Evolutionary conservation across 106 monocot species (phyloP), one percentile per base, ranked within the genome.

Genomic region (Chionographis japonica): DNA sequence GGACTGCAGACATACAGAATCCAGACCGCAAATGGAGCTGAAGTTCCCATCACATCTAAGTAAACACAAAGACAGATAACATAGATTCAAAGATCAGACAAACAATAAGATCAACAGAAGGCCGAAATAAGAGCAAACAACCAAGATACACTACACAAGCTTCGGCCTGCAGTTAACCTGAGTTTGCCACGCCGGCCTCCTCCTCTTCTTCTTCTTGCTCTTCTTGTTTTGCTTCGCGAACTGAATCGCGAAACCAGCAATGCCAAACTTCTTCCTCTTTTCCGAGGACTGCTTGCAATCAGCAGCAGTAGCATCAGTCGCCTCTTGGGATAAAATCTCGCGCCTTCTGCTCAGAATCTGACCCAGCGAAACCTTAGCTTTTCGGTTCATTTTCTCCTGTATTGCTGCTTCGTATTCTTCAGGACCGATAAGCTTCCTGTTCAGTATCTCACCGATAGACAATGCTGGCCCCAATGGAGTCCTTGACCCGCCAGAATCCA

Each of bases 401-500:
- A 38, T 52, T 42, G 4, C 55, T 36, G 17, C 56, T 50, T 74
- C 60, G 8, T 68, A 52, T 12, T 80, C 76, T 51, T 77, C 74
- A 11, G 74, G 63, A 27, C 68, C 73, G 58, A 70, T 66, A 62
- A 89, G 57, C 60, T 90, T 90, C 65, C 66, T 80, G 65, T 70
- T 78, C 42, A 90, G 76, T 15, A 90, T 90, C 56, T 90, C 81
- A 6, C 90, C 90, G 12, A 90, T 81, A 2, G 86, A 86, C 66
- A 86, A 40, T 13, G 70, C 62, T 27, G 79, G 62, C 42, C 57
- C 63, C 52, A 60, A 38, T 6, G n/a, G n/a, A 35, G 27, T 63
- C 62, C 65, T 83, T 15, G 78, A 19, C 36, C 7, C 36, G 46
- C 54, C 71, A 46, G 62, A 53, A 10, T 68, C 56, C 74, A 75